Base-by-base conservation (phyloP, 2,329 filamentous ascomycete genomes). In the Rutstroemia sydowiana region DNA sequence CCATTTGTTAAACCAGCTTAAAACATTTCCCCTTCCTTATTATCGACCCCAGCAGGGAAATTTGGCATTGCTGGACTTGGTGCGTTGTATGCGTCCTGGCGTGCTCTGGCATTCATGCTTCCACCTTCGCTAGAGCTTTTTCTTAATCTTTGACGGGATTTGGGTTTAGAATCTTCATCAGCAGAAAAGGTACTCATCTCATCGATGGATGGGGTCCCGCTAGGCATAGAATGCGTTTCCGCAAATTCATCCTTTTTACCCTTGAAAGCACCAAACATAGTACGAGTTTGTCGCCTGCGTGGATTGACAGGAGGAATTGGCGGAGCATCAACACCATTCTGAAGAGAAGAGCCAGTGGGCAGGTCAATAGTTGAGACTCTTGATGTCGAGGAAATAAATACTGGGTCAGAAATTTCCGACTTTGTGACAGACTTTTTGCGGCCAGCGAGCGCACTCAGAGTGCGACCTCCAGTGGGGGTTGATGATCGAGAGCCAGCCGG, bases 241-340 rank as follows among this genome's bases (percentile, higher is more conserved):
- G 58, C 42, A 31, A 18, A 46, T 39, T 62, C 57, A 34, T 62
- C 59, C 23, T 59, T 63, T 40, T 57, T 60, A 11, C 59, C 55
- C 21, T 55, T 57, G 9, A 64, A 53, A 2, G 45, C 55, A 20
- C 61, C 61, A 52, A 66, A 66, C 57, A 66, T 65, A 5, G 59
- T 57, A 11, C 64, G 60, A 14, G 63, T 61, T 50, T 66, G 64
- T 7, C 63, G 61, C 39, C 64, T 55, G 48, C 60, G 57, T 23
- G 65, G 65, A 44, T 66, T 65, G 16, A 66, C 63, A 20, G 65
- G 60, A 50, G 65, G 65, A 48, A 67, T 63, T 14, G 65, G 64
- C 30, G 65, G 65, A n/a, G 46, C 21, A 8, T 61, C 58, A 21
- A 48, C 53, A 9, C 61, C 61, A 32, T 64, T 66, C 23, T 59